Percentiles rank a stretch among this genome's conserved stretches.
These are phyloP conservation scores for Malus hybrid DNA, from an alignment of 331 rosid genomes.

Conservation along the genomic window DNA sequence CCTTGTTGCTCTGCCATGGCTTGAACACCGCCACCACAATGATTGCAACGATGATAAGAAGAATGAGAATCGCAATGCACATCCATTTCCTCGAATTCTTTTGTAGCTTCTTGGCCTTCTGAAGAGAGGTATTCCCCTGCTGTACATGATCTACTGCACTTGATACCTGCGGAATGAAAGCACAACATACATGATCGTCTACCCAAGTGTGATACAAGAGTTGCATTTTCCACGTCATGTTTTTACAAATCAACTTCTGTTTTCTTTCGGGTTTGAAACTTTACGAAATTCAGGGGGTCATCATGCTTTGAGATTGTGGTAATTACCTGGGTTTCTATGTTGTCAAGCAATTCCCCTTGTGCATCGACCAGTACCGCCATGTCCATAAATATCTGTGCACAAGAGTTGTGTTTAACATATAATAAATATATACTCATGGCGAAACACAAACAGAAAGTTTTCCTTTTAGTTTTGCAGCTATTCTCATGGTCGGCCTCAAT, in stretches of 20 bases:
- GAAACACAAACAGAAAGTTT: background rate
- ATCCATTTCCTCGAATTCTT: constrained; percentile 81
- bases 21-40: constrained; percentile 62
- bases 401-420: constrained; percentile 1
- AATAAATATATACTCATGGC: background rate
- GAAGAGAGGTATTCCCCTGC: constrained; percentile 72
- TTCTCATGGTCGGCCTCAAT: background rate
- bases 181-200: background rate
- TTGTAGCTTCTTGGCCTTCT: constrained; percentile 70
- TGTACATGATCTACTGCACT: constrained; percentile 94
- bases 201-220: background rate
- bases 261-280: background rate
- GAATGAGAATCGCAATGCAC: constrained; percentile 82
- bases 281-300: background rate
- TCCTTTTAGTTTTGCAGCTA: background rate
- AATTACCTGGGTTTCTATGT: constrained; percentile 79
- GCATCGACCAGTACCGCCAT: constrained; percentile 92
- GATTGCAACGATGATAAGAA: constrained; percentile 52
- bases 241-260: background rate
- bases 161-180: constrained; percentile 46
- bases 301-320: background rate
- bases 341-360: constrained; percentile 88
- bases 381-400: constrained; percentile 85
- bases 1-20: constrained; percentile 59
- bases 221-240: background rate